phyloP scores from a whole-genome alignment of 139 green algal species.

The Tetradesmus obliquus region DNA sequence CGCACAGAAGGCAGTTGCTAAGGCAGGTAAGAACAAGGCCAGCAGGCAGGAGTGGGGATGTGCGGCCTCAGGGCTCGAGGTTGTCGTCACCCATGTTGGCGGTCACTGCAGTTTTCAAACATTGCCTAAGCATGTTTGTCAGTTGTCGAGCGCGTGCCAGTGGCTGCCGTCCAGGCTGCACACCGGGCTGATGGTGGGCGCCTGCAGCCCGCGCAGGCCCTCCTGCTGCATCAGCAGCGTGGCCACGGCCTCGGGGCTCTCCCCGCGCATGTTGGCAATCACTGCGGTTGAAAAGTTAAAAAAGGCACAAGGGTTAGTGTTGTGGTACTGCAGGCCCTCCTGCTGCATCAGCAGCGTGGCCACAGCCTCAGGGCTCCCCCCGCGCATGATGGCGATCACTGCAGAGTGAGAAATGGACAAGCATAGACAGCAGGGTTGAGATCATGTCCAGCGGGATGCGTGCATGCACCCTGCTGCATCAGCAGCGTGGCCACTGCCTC shows the following conservation, averaged over 20 bases:
- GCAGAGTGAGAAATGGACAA: too few species aligned
- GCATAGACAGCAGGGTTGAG: too few species aligned
- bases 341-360: constrained; percentile 72
- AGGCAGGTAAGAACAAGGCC: neutral
- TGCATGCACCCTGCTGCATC: too few species aligned
- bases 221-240: constrained; percentile 63
- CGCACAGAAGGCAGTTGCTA: too few species aligned
- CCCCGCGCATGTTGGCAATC: constrained; percentile 91
- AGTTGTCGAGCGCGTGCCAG: too few species aligned
- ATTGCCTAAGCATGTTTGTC: too few species aligned
- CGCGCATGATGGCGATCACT: constrained; percentile 94
- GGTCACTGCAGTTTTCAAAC: constrained; percentile 68
- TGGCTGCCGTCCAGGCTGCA: constrained; percentile 57
- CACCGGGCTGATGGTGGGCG: constrained; percentile 91
- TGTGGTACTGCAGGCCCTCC: neutral
- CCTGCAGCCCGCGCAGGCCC: constrained; percentile 76
- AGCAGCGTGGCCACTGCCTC: too few species aligned
- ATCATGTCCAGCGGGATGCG: too few species aligned
- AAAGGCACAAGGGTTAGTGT: too few species aligned
- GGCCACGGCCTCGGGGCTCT: constrained; percentile 84
- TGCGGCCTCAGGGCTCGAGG: too few species aligned
- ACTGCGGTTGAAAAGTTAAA: constrained; percentile 57
- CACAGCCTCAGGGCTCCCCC: constrained; percentile 80
- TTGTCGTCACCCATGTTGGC: constrained; percentile 88
- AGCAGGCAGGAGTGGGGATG: too few species aligned